Evolutionary conservation across 805 yeast genomes (phyloP).

Genomic region (Starmerella cellae): DNA sequence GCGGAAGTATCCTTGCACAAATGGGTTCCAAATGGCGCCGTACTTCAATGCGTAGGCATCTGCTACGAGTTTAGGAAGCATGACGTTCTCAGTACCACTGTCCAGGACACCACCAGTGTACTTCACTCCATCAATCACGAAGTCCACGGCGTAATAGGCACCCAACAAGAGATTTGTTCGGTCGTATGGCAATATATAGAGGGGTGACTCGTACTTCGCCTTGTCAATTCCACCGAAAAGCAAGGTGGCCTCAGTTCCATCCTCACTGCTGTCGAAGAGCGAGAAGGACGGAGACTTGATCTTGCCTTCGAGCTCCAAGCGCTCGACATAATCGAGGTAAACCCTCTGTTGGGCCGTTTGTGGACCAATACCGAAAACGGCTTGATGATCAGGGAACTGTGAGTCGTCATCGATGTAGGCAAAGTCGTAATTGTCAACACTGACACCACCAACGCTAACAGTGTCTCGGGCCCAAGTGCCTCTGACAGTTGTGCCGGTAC

Average conservation of each 20-base stretch:
- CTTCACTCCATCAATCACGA: slow-evolving; percentile 2
- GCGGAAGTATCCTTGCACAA: background rate
- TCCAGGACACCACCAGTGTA: slow-evolving; percentile 30
- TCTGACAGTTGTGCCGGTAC: slow-evolving; percentile 26
- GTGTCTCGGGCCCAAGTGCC: slow-evolving; percentile 52
- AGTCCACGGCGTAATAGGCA: slow-evolving; percentile 5
- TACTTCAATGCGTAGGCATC: slow-evolving; percentile 7
- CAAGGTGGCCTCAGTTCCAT: slow-evolving; percentile 25
- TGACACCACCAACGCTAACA: slow-evolving; percentile 39
- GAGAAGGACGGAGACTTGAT: slow-evolving; percentile 33
- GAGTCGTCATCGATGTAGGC: slow-evolving; percentile 65
- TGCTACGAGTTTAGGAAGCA: slow-evolving; percentile 29
- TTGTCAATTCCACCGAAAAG: slow-evolving; percentile 34
- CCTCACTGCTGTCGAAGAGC: slow-evolving; percentile 27
- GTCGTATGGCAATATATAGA: slow-evolving; percentile 25
- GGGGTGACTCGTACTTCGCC: slow-evolving; percentile 30
- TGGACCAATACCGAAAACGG: slow-evolving; percentile 28
- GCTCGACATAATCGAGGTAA: slow-evolving; percentile 22
- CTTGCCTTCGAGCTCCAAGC: slow-evolving; percentile 28
- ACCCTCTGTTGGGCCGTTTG: slow-evolving; percentile 22
- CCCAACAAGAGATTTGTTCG: background rate
- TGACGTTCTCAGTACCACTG: slow-evolving; percentile 40
- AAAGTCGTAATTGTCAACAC: slow-evolving; percentile 42
- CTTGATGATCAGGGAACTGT: slow-evolving; percentile 33
- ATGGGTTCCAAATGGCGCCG: slow-evolving; percentile 5